Percentiles rank a stretch among this genome's conserved stretches.
These are phyloP conservation scores for Wickerhamiella brachini DNA, from an alignment of 805 yeast genomes.

Conservation along the genomic window DNA sequence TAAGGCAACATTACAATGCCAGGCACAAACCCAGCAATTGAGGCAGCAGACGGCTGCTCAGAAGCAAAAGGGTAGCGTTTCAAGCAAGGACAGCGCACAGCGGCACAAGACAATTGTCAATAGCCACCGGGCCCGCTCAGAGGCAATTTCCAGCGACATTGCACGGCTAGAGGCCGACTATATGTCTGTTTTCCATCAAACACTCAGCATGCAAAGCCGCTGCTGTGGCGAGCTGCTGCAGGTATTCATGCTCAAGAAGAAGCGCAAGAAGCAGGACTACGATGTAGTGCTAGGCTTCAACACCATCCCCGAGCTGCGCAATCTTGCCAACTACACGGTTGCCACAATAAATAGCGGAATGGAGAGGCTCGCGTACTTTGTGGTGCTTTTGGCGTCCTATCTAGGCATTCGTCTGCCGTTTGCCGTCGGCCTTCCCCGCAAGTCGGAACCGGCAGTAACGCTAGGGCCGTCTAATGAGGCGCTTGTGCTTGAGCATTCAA, in stretches of 20 bases:
- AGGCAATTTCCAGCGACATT: neutral
- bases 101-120: neutral
- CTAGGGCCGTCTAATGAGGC: constrained; percentile 10
- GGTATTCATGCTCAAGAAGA: constrained; percentile 15
- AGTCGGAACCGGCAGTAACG: constrained; percentile 15
- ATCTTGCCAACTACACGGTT: constrained; percentile 20
- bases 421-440: constrained; percentile 19
- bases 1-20: constrained; percentile 9
- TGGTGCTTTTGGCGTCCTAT: constrained; percentile 21
- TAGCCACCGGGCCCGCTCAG: neutral
- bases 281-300: constrained; percentile 22
- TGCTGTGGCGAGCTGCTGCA: constrained; percentile 15
- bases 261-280: constrained; percentile 14
- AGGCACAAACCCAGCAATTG: constrained; percentile 7
- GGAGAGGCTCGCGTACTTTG: constrained; percentile 23
- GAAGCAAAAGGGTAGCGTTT: neutral
- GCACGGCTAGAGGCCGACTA: constrained; percentile 12
- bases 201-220: constrained; percentile 15
- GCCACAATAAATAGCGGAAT: constrained; percentile 21
- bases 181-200: constrained; percentile 11
- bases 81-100: neutral
- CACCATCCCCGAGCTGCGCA: constrained; percentile 21
- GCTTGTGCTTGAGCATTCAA: constrained; percentile 13
- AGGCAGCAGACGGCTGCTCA: constrained; percentile 6
- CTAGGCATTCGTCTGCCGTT: constrained; percentile 23